Base-by-base conservation (phyloP, 768 basidiomycete species). In the Amanita muscaria region DNA sequence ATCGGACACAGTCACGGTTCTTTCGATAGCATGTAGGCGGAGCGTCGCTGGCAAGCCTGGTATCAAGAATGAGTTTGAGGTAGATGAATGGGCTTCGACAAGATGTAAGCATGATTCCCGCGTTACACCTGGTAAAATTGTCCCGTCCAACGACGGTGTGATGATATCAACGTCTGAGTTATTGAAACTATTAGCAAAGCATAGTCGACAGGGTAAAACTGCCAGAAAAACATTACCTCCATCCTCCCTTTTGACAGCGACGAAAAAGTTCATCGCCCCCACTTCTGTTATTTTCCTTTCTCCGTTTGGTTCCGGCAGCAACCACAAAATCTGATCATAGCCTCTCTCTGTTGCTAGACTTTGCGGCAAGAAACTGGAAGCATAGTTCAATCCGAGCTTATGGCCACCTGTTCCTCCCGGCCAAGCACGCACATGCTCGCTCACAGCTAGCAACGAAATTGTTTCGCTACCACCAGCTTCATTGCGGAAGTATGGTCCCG, bases 121-220 rank as follows among this genome's bases (percentile, higher is more conserved):
- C 0, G 89, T 93, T n/a, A 96, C 75, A n/a, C 91, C 89, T 2
- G 90, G 88, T 2, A 94, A 76, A 52, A 94, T 88, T 18, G 85
- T 84, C 24, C 91, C 89, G 55, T 85, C 88, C 49, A 93, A 64
- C 6, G 86, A 78, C 0, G 91, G 87, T 0, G 92, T 96, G 45
- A 88, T 61, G 44, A 93, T 65, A 49, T 92, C 87, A 46, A 82
- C 51, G 22, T 73, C 83, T 84, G 27, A n/a, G n/a, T n/a, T n/a
- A n/a, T 40, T 76, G 76, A 69, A 2, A 30, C 4, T 14, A 27
- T 9, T n/a, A n/a, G 22, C 5, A 2, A 7, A 25, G 11, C 14
- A 23, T 22, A 10, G 12, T 11, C 14, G 12, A 2, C 24, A 6
- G 8, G 4, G n/a, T n/a, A 15, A n/a, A 6, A 1, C 12, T 24